Evolutionary conservation across 2,329 filamentous ascomycete species (phyloP), one percentile per base, ranked within the genome.

Genomic region (Cladosporium halotolerans): DNA sequence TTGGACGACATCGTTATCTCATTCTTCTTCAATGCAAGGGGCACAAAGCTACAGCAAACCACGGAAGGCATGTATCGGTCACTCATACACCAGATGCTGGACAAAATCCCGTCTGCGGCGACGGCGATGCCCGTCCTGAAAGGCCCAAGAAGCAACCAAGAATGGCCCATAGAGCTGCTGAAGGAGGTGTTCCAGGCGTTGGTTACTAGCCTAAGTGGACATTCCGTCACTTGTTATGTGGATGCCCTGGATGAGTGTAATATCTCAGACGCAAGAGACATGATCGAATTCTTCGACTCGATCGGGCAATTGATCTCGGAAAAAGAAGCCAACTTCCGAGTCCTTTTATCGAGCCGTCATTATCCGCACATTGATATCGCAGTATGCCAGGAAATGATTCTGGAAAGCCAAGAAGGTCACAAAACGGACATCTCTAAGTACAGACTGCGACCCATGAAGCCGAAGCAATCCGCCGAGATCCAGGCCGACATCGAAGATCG

Each of bases 11-110:
- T 66, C 0, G 57, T 73, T 0, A 52, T 76, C 1, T 72, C 70
- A 0, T 79, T 77, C 59, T 79, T 78, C 65, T 79, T 79, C 66
- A 74, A 77, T 52, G 75, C 75, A 0, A 62, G 73, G 50, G 76
- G 75, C 0, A 14, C 13, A 13, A 7, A 49, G 3, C 31, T 49
- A 5, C 16, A 14, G 23, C 19, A 18, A 13, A n/a, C 36, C 8
- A 3, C n/a, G 36, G 36, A 39, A 0, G 79, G 80, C 0, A 71
- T 82, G 63, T 80, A 79, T 56, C 70, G 78, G 2, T 77, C 77
- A 0, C 53, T 82, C 0, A 52, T 82, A 0, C 56, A 66, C 1
- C 76, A 82, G 34, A 62, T 82, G 0, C 62, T 81, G 0, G 18
- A 66, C 0, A 57, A 62, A 0, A 53, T 63, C 0, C 63, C 68